Base-by-base conservation (phyloP, 2,329 filamentous ascomycete genomes). In the Ceratocystis variospora region DNA sequence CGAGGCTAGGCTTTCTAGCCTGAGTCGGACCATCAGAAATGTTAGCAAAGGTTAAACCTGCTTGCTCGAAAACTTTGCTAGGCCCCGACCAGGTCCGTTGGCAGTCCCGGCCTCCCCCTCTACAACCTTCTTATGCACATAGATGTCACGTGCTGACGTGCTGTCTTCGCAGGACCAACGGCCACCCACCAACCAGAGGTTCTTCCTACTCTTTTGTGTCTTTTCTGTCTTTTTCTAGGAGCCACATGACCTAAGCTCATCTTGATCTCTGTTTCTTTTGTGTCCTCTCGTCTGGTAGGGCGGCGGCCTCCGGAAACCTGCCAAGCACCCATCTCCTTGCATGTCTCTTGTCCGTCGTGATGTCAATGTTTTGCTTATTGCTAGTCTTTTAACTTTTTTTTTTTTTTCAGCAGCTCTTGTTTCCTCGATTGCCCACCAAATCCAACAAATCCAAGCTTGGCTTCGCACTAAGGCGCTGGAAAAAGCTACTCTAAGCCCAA, bases 331-430 rank as follows among this genome's bases (percentile, higher is more conserved):
- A 53, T 19, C 25, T 53, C 48, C 28, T 31, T 59, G 10, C 46
- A 50, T 19, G 46, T 50, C 22, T n/a, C 10, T 33, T 59, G 53
- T 31, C 53, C 33, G 12, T 53, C 19, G 37, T 41, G 19, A 53
- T 53, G 8, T 53, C 25, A 15, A 19, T 19, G 7, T 53, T 28
- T 25, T 53, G 22, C 25, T 55, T 22, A 10, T 4, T 55, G 19
- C 25, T 59, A 33, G 53, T 59, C 6, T 50, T 50, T 59, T 59
- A 25, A 25, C n/a, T 2, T 33, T 59, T 59, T 53, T 53, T 5
- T 4, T 17, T 37, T 19, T 59, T 59, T 59, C 55, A 59, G 55
- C 55, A 37, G 28, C 55, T 59, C 55, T 59, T 59, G 55, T 59
- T 25, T 7, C 7, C 12, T 41, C 12, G 28, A 37, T 59, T n/a